phyloP scores from a whole-genome alignment of 495 filamentous ascomycete species.

The Collariella sp. region DNA sequence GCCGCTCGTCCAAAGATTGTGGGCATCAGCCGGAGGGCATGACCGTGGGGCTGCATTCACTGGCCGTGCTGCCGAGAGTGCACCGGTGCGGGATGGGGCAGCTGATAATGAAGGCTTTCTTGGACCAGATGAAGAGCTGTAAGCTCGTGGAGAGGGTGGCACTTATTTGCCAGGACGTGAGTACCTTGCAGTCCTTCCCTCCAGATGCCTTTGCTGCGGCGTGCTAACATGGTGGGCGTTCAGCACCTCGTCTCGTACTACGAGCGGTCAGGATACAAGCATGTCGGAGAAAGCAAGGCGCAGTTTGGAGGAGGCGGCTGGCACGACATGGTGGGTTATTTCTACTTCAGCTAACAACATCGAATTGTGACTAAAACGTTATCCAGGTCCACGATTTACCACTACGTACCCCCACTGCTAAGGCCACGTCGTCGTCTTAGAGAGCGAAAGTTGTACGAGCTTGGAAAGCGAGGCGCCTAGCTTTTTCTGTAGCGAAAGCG shows the following conservation, averaged over 20 bases:
- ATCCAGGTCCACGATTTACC: conserved; percentile 3
- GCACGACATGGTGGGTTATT: conserved; percentile 56
- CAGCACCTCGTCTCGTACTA: conserved; percentile 63
- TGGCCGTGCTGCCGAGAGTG: conserved; percentile 67
- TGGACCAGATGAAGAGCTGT: conserved; percentile 53
- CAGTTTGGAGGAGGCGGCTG: conserved; percentile 72
- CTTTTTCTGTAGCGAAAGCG: too few relatives aligned
- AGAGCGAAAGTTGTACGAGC: too few relatives aligned
- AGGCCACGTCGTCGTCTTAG: background rate
- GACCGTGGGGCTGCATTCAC: conserved; percentile 72
- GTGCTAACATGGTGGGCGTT: conserved; percentile 5
- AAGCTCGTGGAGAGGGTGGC: conserved; percentile 63
- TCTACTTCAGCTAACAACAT: background rate
- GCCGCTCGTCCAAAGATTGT: conserved; percentile 21
- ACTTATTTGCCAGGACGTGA: conserved; percentile 65
- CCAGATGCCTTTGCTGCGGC: background rate
- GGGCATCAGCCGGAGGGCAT: conserved; percentile 62
- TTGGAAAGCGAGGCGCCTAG: background rate
- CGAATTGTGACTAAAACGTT: background rate
- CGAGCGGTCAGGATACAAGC: conserved; percentile 62
- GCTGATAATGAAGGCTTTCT: conserved; percentile 65
- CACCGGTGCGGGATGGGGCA: conserved; percentile 69
- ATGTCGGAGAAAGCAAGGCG: conserved; percentile 54
- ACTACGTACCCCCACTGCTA: too few relatives aligned
- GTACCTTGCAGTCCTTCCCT: conserved; percentile 7